Evolutionary conservation across 1,284 basidiomycete species (phyloP).

Genomic region (Sphaerobolus stellatus): DNA sequence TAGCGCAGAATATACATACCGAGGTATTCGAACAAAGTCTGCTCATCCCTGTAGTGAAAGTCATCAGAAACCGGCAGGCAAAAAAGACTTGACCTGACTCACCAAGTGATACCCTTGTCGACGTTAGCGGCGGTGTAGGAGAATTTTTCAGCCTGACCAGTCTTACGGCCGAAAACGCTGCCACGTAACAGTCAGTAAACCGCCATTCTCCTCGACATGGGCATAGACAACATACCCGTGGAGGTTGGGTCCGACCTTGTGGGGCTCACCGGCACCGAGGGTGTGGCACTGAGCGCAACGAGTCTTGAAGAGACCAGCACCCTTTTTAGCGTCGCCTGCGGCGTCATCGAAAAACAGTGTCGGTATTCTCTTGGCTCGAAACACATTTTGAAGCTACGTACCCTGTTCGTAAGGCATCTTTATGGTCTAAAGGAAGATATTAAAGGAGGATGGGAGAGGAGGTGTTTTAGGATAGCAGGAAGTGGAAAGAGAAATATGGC

Average conservation of each 20-base stretch:
- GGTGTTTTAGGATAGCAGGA: no score
- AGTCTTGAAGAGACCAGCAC: constrained; percentile 92
- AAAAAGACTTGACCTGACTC: constrained; percentile 21
- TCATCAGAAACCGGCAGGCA: not conserved
- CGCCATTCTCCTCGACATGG: not conserved
- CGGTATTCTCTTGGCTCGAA: no score
- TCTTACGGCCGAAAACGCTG: constrained; percentile 83
- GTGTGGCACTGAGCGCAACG: constrained; percentile 99
- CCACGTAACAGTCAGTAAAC: no score
- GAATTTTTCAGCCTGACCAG: constrained; percentile 85
- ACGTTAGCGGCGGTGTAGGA: constrained; percentile 95
- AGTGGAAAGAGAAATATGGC: no score
- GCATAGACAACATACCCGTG: constrained; percentile 67
- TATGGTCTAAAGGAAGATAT: no score
- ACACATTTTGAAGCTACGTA: no score
- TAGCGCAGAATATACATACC: constrained; percentile 17
- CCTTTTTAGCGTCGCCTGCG: constrained; percentile 85
- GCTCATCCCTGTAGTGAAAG: constrained; percentile 47
- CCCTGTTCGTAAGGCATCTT: no score
- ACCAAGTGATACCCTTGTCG: constrained; percentile 88
- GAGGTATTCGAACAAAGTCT: constrained; percentile 93
- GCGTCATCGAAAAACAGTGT: no score
- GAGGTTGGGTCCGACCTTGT: constrained; percentile 95
- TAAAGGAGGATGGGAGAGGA: no score
- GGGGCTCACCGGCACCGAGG: constrained; percentile 74